Base-by-base conservation (phyloP, 2,329 filamentous ascomycete species). In the Alternaria triticina region DNA sequence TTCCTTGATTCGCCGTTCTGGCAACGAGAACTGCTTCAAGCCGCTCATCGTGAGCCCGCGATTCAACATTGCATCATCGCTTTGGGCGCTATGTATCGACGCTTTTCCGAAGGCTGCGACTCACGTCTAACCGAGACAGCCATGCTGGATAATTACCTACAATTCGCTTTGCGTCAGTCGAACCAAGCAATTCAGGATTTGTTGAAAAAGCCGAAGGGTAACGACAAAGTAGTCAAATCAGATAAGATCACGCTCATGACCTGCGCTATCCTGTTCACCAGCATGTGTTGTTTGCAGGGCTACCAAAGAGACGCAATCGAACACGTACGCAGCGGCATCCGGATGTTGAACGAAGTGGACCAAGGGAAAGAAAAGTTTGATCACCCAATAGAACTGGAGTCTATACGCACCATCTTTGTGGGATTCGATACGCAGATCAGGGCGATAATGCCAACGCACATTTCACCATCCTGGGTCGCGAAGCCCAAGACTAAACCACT, bases 1-100 rank as follows among this genome's bases (percentile, higher is more conserved):
- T 76, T 72, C 40, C 75, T 77, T 13, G 74, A 78, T 51, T 71
- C 71, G 3, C 57, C 60, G 1, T 78, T 79, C 50, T 78, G 75
- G 76, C 69, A 75, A 54, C 67, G 70, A 22, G 72, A 77, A 49
- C 49, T 78, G 12, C 64, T 77, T 1, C 74, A 76, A 43, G 76
- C 77, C 3, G 72, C 74, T n/a, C 71, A 78, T 43, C 70, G 68
- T n/a, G 61, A 73, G 56, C 70, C 72, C 6, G 67, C 74, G 7
- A 72, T 79, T 9, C 71, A 75, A 43, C 71, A 79, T 52, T 74
- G 75, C 13, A 47, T 77, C 12, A 67, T 76, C 25, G 74, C 74
- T 20, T 61, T 79, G 10, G 75, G 73, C 46, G 72, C 77, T 7
- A 73, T 78, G 70, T 74, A 79, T 57, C 73, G 72, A 20, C 72